phyloP scores from a whole-genome alignment of 2,329 filamentous ascomycete species.

The Leptoxyphium fumago region DNA sequence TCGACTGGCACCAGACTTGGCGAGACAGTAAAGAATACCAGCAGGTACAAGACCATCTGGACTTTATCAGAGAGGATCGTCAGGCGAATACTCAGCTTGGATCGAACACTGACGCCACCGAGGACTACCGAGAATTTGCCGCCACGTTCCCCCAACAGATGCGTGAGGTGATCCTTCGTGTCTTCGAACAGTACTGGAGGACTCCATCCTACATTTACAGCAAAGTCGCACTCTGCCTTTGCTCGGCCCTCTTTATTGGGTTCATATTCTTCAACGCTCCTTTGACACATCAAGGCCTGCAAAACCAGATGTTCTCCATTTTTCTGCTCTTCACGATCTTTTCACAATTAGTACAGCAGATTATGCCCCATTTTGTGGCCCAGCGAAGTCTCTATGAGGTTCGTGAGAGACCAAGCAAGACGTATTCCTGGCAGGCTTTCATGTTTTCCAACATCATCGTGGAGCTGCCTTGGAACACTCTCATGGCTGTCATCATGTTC shows the following conservation, averaged over 20 bases:
- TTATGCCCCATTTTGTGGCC: slow-evolving; percentile 74
- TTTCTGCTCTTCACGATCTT: slow-evolving; percentile 76
- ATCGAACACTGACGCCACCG: slow-evolving; percentile 31
- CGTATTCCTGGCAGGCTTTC: slow-evolving; percentile 75
- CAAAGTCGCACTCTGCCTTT: slow-evolving; percentile 53
- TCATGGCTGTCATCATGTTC: slow-evolving; percentile 64
- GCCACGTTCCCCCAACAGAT: slow-evolving; percentile 58
- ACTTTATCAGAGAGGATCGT: slow-evolving; percentile 28
- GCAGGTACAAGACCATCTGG: slow-evolving; percentile 31
- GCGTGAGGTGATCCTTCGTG: slow-evolving; percentile 50
- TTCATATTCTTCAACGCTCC: slow-evolving; percentile 59
- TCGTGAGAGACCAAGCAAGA: slow-evolving; percentile 69
- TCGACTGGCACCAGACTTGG: slow-evolving; percentile 37
- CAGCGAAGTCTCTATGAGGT: slow-evolving; percentile 74
- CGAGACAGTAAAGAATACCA: slow-evolving; percentile 32
- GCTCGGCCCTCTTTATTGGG: slow-evolving; percentile 61
- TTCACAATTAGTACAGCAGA: slow-evolving; percentile 62
- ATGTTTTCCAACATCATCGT: slow-evolving; percentile 72
- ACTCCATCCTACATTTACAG: slow-evolving; percentile 80
- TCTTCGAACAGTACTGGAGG: slow-evolving; percentile 88
- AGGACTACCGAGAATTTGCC: slow-evolving; percentile 62
- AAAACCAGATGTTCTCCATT: slow-evolving; percentile 76
- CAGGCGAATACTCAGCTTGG: slow-evolving; percentile 20
- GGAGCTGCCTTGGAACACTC: slow-evolving; percentile 70
- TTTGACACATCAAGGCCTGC: slow-evolving; percentile 60